Evolutionary conservation across 2,329 filamentous ascomycete genomes (phyloP), one percentile per base, ranked within the genome.

Genomic region (Xylariaceae sp.): DNA sequence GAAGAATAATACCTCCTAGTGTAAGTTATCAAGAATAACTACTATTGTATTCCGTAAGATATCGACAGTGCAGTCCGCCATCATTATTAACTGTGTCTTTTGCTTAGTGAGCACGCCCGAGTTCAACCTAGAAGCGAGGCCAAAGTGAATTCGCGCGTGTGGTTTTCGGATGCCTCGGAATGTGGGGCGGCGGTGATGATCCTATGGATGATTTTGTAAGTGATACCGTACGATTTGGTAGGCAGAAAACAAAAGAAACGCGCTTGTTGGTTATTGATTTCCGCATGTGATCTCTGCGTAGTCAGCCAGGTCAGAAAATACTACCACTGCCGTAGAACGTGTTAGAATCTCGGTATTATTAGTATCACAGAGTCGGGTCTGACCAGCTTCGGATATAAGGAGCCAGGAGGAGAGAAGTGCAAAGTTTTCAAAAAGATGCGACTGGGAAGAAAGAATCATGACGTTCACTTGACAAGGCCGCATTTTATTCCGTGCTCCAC

Each of bases 131-230:
- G 11, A 47, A 47, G 7, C 13, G 15, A 17, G 44, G 7, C 13
- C 13, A 6, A 47, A 47, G 6, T 7, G 44, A 47, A 47, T 51
- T 30, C 48, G 45, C 23, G 18, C 13, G 35, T 58, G 49, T 34
- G 55, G 44, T 57, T 59, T 59, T 59, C 62, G 62, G 62, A 63
- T 55, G 59, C 30, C 10, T 62, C 62, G 62, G 62, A 56, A 63
- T 63, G 61, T 63, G 61, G 61, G 61, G 52, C 8, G 11, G 37
- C 2, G 11, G 3, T 42, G 37, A 13, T 42, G 37, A 42, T 42
- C 37, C 11, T 13, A 11, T 42, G 37, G 11, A 42, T 30, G 23
- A 30, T 5, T 30, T 30, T 30, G 23, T 30, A 30, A 5, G 23
- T 30, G 23, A 30, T 30, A 30, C 23, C 23, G 23, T 30, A 30